These are phyloP conservation scores for Crithidia sp. DNA, from an alignment of 208 protist species.

Conservation along the genomic window DNA sequence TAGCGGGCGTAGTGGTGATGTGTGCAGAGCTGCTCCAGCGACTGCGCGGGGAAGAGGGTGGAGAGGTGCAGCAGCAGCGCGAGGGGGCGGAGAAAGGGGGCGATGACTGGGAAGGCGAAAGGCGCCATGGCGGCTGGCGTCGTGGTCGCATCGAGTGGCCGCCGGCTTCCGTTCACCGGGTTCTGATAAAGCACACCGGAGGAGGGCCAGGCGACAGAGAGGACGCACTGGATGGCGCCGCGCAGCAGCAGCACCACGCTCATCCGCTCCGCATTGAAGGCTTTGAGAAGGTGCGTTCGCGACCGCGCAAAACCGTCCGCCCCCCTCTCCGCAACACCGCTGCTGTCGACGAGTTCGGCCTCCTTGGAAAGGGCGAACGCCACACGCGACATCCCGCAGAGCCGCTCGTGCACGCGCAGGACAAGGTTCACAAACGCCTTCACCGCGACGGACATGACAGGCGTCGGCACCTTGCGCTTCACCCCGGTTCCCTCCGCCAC, in stretches of 20 bases:
- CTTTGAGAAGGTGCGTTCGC: conserved; percentile 35
- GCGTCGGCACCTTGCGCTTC: conserved; percentile 32
- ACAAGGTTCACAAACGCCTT: conserved; percentile 59
- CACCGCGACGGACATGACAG: conserved; percentile 51
- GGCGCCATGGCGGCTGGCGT: conserved; percentile 36
- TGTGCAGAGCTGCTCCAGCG: conserved; percentile 50
- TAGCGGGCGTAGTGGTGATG: conserved; percentile 60
- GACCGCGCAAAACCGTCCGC: conserved; percentile 12
- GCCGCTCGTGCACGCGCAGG: conserved; percentile 62
- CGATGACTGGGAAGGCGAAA: conserved; percentile 50
- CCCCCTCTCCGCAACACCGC: neutral
- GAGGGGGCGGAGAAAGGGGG: conserved; percentile 64
- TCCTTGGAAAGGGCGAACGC: conserved; percentile 38
- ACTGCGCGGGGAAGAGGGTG: conserved; percentile 66
- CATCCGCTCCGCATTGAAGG: conserved; percentile 64
- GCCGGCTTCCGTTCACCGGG: conserved; percentile 21
- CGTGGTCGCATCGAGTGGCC: conserved; percentile 24
- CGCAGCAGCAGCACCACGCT: conserved; percentile 60
- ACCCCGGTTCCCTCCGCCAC: conserved; percentile 14
- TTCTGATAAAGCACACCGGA: conserved; percentile 76
- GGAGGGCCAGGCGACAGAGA: conserved; percentile 80
- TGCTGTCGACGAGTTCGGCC: conserved; percentile 11
- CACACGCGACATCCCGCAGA: conserved; percentile 53
- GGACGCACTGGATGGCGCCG: conserved; percentile 57
- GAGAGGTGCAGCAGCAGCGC: conserved; percentile 64